Percentiles rank a stretch among this genome's conserved stretches.
Conservation (phyloP, 2,329 filamentous ascomycete genomes). For the Didymella pinodella region DNA sequence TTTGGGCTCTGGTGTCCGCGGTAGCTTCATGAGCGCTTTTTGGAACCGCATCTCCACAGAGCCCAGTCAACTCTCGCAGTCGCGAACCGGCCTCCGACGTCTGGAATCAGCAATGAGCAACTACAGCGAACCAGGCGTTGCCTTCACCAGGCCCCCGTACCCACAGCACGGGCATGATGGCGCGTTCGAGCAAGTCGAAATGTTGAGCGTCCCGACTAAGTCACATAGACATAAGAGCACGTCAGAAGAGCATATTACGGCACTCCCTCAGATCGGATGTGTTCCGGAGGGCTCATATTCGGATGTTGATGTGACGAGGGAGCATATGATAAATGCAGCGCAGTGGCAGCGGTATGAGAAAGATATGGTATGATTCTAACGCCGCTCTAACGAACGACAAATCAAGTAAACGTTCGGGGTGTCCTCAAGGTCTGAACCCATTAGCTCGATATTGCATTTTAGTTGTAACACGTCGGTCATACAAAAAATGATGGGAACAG, state of each 20-base stretch:
- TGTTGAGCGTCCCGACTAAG: neutral
- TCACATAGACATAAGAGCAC: neutral
- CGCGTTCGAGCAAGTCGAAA: conserved; percentile 3
- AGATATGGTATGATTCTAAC: neutral
- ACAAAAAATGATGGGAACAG: neutral
- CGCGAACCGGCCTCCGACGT: conserved; percentile 9
- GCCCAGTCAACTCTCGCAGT: conserved; percentile 9
- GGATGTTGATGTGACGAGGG: neutral
- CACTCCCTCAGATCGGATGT: conserved; percentile 29
- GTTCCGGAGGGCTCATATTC: conserved; percentile 26
- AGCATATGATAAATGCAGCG: neutral
- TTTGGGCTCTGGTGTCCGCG: conserved; percentile 7
- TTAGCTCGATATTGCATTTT: too few species aligned
- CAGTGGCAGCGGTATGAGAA: conserved; percentile 2
- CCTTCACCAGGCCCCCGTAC: conserved; percentile 19
- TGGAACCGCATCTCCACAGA: conserved; percentile 16
- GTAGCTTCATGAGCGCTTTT: conserved; percentile 19
- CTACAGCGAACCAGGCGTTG: conserved; percentile 19
- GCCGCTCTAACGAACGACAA: too few species aligned
- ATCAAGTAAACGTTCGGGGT: neutral
- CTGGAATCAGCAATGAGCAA: conserved; percentile 22
- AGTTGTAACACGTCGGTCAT: neutral
- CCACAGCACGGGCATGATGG: neutral
- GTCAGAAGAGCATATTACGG: conserved; percentile 20
- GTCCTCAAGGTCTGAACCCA: neutral